A percentile compares a stretch with the other conserved stretches of the same genome.
Conservation (phyloP, 192 early-diverging fungal genomes). For the Funneliformis mosseae region DNA sequence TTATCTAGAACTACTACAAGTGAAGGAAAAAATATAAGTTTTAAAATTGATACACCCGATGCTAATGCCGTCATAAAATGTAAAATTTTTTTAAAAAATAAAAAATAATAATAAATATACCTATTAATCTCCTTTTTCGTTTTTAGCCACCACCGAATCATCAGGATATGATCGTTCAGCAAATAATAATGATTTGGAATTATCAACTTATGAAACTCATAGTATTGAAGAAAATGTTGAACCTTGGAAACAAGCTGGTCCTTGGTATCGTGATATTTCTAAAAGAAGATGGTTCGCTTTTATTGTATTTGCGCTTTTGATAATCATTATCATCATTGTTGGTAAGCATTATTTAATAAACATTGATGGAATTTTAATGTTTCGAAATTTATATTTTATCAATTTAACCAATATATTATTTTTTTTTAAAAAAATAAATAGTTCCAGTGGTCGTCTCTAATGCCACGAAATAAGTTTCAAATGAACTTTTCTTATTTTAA, state of each 20-base stretch:
- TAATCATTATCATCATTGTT: not conserved
- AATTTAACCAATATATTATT: too few relatives aligned
- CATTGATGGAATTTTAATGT: too few relatives aligned
- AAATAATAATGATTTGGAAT: conserved; percentile 2
- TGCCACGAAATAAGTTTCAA: too few relatives aligned
- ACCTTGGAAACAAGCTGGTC: not conserved
- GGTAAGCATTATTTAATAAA: not conserved
- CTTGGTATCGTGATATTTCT: not conserved
- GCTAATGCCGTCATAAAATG: not conserved
- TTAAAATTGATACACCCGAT: not conserved
- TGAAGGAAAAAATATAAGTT: not conserved
- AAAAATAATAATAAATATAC: too few relatives aligned
- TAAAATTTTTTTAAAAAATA: not conserved
- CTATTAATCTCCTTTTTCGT: too few relatives aligned
- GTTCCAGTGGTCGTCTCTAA: too few relatives aligned
- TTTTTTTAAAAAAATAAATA: too few relatives aligned
- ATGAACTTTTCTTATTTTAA: too few relatives aligned
- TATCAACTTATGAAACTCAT: not conserved
- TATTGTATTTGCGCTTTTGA: not conserved
- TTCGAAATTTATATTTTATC: too few relatives aligned
- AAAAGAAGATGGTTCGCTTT: conserved; percentile 2
- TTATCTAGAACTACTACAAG: not conserved
- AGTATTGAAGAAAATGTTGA: not conserved
- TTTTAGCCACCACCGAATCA: not conserved
- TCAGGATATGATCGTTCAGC: not conserved